phyloP scores from a whole-genome alignment of 2,329 filamentous ascomycete genomes.

The Penicillium olsonii region DNA sequence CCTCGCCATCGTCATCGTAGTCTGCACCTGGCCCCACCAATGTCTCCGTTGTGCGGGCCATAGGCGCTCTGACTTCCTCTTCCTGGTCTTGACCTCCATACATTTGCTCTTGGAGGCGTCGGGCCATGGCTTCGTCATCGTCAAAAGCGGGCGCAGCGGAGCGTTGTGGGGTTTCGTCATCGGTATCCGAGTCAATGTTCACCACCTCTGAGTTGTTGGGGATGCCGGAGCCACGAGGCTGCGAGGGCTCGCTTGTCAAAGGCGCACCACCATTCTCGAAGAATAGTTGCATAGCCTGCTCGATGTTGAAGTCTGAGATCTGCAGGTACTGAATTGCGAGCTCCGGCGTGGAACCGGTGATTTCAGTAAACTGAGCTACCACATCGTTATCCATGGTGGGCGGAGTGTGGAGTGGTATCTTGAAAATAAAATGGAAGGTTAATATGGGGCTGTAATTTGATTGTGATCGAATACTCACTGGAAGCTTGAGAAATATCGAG shows the following conservation, averaged over 20 bases:
- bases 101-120: slow-evolving; percentile 87
- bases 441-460: slow-evolving; percentile 3
- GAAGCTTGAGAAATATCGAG: slow-evolving; percentile 9
- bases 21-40: slow-evolving; percentile 72
- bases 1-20: slow-evolving; percentile 55
- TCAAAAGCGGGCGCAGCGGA: slow-evolving; percentile 63
- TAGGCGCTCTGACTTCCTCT: slow-evolving; percentile 80
- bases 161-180: slow-evolving; percentile 61
- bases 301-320: slow-evolving; percentile 79
- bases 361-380: slow-evolving; percentile 74
- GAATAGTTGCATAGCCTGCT: slow-evolving; percentile 85
- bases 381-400: slow-evolving; percentile 66
- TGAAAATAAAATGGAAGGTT: background rate
- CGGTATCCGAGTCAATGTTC: slow-evolving; percentile 76
- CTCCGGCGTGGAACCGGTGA: slow-evolving; percentile 73
- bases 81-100: slow-evolving; percentile 61
- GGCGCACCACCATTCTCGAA: slow-evolving; percentile 78
- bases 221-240: slow-evolving; percentile 41
- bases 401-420: background rate
- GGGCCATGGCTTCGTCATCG: slow-evolving; percentile 91
- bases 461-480: background rate
- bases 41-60: slow-evolving; percentile 87
- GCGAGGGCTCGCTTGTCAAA: slow-evolving; percentile 52
- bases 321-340: slow-evolving; percentile 81
- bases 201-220: slow-evolving; percentile 65